These are phyloP conservation scores for Allium cepa DNA, from an alignment of 106 monocot genomes.

Conservation along the genomic window DNA sequence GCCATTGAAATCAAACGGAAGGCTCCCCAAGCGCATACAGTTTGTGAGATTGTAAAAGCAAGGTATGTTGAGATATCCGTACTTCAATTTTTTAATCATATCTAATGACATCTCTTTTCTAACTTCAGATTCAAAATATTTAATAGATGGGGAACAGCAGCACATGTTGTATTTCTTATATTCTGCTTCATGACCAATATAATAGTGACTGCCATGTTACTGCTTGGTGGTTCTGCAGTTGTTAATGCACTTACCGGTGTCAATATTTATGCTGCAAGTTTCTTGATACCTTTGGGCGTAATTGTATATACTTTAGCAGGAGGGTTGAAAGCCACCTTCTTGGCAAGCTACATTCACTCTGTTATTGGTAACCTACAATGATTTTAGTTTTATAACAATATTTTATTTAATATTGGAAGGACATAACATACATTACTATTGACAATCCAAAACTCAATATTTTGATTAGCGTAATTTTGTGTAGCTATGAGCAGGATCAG, in stretches of 20 bases:
- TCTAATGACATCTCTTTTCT: neutral
- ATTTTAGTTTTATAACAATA: neutral
- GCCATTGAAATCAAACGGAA: no score
- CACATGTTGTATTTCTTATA: conserved; percentile 75
- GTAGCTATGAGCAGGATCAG: no score
- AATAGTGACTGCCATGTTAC: conserved; percentile 96
- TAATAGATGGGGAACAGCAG: conserved; percentile 87
- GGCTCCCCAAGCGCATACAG: conserved; percentile 74
- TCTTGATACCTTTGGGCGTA: conserved; percentile 90
- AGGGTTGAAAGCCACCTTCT: conserved; percentile 93
- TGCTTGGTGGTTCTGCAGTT: conserved; percentile 94
- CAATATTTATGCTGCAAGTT: conserved; percentile 86
- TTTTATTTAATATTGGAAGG: no score
- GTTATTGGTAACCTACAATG: conserved; percentile 53
- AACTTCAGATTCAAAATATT: neutral
- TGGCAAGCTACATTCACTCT: conserved; percentile 96
- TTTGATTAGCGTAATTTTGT: no score
- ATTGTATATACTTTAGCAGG: conserved; percentile 89
- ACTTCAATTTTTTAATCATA: neutral
- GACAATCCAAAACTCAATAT: no score
- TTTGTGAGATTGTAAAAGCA: conserved; percentile 94
- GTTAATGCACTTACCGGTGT: conserved; percentile 93
- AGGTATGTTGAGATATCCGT: conserved; percentile 28
- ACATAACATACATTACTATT: no score
- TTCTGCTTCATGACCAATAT: conserved; percentile 99